phyloP scores from a whole-genome alignment of 202 grass and related monocot genomes.

The Setaria viridis region DNA sequence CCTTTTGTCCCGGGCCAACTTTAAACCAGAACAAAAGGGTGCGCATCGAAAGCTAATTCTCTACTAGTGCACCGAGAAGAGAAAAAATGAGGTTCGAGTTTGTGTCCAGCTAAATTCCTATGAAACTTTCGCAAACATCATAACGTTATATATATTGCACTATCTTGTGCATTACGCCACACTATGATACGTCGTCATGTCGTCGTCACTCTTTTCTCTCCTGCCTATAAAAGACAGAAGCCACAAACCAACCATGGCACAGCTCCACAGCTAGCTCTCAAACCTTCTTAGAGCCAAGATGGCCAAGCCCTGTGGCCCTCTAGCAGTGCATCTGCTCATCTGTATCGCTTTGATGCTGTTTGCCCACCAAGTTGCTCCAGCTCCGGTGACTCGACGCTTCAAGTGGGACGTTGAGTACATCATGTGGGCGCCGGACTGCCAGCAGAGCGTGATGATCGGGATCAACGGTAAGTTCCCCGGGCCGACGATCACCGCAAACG shows the following conservation, averaged over 20 bases:
- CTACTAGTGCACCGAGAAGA: too few species aligned
- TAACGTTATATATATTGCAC: too few species aligned
- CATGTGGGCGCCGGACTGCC: constrained; percentile 72
- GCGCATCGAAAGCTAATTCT: too few species aligned
- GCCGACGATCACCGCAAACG: constrained; percentile 61
- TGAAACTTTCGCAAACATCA: too few species aligned
- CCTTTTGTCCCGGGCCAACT: too few species aligned
- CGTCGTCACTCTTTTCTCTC: not conserved
- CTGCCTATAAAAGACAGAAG: not conserved
- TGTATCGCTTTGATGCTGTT: not conserved
- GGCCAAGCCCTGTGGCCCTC: not conserved
- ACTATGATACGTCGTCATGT: too few species aligned
- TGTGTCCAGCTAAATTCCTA: too few species aligned
- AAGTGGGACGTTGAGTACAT: constrained; percentile 3
- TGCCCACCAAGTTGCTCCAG: not conserved
- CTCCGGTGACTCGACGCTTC: not conserved
- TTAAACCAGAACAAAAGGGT: too few species aligned
- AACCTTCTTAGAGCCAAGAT: not conserved
- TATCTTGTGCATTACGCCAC: too few species aligned
- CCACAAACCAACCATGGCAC: not conserved
- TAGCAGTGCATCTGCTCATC: not conserved
- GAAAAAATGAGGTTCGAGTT: too few species aligned
- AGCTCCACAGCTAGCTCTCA: not conserved
- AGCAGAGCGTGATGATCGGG: constrained; percentile 56
- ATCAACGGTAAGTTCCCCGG: constrained; percentile 80